Evolutionary conservation across 257 asterid species (phyloP).

Genomic region (Plantago elongata): DNA sequence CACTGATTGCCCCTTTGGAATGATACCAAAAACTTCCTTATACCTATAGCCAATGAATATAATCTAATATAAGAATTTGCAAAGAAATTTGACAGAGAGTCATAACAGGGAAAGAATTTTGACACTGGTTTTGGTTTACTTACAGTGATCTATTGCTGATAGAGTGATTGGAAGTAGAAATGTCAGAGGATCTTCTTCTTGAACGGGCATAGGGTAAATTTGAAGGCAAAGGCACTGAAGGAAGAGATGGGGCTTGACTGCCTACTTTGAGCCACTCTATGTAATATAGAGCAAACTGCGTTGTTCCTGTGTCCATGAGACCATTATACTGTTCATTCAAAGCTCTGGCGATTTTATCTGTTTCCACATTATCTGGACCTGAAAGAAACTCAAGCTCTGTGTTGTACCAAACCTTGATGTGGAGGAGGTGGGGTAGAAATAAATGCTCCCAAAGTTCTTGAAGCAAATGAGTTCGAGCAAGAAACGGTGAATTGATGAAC

Average conservation of each 20-base stretch:
- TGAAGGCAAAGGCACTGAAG: conserved; percentile 60
- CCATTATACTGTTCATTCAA: conserved; percentile 43
- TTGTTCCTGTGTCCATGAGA: conserved; percentile 62
- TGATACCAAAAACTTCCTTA: conserved; percentile 57
- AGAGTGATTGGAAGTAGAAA: conserved; percentile 34
- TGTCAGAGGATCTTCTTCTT: conserved; percentile 53
- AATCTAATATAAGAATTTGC: not conserved
- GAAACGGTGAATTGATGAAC: conserved; percentile 52
- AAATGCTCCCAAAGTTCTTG: conserved; percentile 80
- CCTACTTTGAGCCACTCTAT: conserved; percentile 77
- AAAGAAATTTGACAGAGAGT: not conserved
- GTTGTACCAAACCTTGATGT: conserved; percentile 68
- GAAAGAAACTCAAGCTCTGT: conserved; percentile 47
- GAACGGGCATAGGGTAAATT: conserved; percentile 28
- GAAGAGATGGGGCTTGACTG: conserved; percentile 57
- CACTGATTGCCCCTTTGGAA: conserved; percentile 33
- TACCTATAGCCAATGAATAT: conserved; percentile 32
- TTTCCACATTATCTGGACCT: conserved; percentile 25
- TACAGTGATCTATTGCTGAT: conserved; percentile 50
- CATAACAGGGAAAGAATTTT: not conserved
- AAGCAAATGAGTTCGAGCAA: conserved; percentile 64
- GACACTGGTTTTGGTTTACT: conserved; percentile 23
- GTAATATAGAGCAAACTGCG: conserved; percentile 58
- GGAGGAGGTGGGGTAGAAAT: conserved; percentile 84
- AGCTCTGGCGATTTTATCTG: conserved; percentile 35